Conservation (phyloP, 768 basidiomycete genomes). For the Leccinum boreale region DNA sequence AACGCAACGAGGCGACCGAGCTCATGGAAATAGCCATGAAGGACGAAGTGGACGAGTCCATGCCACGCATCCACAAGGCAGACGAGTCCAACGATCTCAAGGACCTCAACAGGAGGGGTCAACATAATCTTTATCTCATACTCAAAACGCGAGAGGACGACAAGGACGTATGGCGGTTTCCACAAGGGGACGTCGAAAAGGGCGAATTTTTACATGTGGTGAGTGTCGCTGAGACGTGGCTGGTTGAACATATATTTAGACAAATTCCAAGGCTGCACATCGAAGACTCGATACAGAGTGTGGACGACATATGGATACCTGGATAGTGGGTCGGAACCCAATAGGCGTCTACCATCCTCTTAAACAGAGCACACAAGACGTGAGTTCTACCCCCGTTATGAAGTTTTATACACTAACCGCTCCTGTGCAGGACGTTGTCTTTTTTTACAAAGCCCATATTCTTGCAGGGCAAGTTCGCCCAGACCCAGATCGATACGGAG, state of each 20-base stretch:
- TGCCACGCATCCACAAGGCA: constrained; percentile 58
- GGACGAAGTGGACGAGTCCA: constrained; percentile 58
- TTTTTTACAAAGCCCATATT: constrained; percentile 94
- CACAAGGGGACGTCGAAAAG: constrained; percentile 58
- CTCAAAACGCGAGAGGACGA: constrained; percentile 49
- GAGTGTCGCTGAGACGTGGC: constrained; percentile 14
- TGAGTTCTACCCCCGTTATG: constrained; percentile 15
- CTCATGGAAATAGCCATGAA: constrained; percentile 58
- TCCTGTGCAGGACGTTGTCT: constrained; percentile 57
- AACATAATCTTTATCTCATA: constrained; percentile 84
- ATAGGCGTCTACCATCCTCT: constrained; percentile 71
- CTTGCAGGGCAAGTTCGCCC: constrained; percentile 81
- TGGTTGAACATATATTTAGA: neutral
- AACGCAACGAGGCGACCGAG: constrained; percentile 46
- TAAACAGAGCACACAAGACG: constrained; percentile 36
- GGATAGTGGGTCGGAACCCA: constrained; percentile 90
- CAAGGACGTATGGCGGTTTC: constrained; percentile 75
- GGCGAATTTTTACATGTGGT: constrained; percentile 80
- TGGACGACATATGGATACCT: constrained; percentile 84
- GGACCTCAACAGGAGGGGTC: constrained; percentile 78
- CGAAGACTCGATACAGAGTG: constrained; percentile 68
- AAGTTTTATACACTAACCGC: constrained; percentile 1
- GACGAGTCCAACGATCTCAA: constrained; percentile 60
- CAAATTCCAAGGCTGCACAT: constrained; percentile 58
- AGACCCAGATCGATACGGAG: constrained; percentile 50